phyloP scores from a whole-genome alignment of 139 green algal genomes.

The Zygnema cylindricum region DNA sequence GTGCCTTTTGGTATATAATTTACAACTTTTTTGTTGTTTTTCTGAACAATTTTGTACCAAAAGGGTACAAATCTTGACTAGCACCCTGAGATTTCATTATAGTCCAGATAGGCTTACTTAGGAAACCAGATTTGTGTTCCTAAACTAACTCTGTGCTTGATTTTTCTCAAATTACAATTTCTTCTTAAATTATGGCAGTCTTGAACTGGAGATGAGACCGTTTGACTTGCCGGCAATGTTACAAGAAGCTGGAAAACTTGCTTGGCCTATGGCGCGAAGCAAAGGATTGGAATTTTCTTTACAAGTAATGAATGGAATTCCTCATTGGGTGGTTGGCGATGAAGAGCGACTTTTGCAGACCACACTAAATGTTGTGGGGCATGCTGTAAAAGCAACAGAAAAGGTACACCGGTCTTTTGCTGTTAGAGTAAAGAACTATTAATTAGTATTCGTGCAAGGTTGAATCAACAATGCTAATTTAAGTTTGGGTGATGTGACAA shows the following conservation, averaged over 20 bases:
- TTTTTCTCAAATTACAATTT: no score
- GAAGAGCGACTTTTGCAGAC: constrained; percentile 34
- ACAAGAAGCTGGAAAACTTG: constrained; percentile 16
- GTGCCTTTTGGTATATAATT: no score
- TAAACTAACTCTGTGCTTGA: no score
- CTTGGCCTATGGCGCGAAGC: constrained; percentile 1
- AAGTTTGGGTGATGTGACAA: no score
- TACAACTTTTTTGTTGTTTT: no score
- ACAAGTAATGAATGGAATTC: constrained; percentile 15
- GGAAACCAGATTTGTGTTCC: not conserved
- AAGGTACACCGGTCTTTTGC: not conserved
- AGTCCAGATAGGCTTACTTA: not conserved
- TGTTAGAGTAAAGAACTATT: not conserved
- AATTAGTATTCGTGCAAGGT: no score
- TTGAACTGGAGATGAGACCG: constrained; percentile 5
- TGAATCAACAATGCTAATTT: no score
- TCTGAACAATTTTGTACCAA: no score
- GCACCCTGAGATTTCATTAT: no score
- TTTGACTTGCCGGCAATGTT: constrained; percentile 44
- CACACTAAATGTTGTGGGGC: constrained; percentile 24
- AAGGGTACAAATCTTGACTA: no score
- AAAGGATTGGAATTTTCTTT: constrained; percentile 1
- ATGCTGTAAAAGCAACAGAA: constrained; percentile 15
- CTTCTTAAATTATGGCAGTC: no score
- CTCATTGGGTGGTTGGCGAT: constrained; percentile 27